A percentile compares a stretch with the other conserved stretches of the same genome.
Conservation (phyloP, 2,329 filamentous ascomycete species). For the Phyllosticta citribraziliensis region DNA sequence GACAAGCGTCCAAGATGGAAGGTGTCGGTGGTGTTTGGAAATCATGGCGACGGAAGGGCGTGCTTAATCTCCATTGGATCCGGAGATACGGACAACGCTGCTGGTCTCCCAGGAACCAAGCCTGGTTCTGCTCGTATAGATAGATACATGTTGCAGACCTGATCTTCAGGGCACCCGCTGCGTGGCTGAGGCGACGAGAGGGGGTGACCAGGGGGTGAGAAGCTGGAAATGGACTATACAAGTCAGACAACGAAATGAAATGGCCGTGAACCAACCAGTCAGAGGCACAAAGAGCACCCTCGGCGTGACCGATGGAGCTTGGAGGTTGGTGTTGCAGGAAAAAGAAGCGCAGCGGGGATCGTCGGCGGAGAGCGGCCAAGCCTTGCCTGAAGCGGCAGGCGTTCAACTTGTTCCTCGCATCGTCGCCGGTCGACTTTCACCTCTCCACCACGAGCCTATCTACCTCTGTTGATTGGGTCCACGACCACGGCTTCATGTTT, state of each 20-base stretch:
- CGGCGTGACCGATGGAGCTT: background rate
- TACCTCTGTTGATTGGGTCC: conserved; percentile 2
- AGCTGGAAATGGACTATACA: background rate
- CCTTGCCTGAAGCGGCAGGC: conserved; percentile 2
- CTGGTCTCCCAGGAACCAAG: too few species aligned
- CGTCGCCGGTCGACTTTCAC: background rate
- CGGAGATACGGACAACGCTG: background rate
- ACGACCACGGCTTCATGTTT: background rate
- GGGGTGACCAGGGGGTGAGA: background rate
- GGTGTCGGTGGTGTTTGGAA: background rate
- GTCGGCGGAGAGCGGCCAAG: conserved; percentile 1
- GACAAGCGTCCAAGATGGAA: background rate
- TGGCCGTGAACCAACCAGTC: background rate
- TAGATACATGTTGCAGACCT: background rate
- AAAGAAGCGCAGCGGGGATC: background rate
- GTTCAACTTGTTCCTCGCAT: background rate
- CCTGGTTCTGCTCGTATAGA: background rate
- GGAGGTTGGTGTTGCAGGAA: background rate
- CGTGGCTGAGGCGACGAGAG: background rate
- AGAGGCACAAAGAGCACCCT: background rate
- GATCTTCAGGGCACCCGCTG: background rate
- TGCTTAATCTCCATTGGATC: background rate
- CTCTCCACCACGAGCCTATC: conserved; percentile 2
- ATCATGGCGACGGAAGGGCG: background rate
- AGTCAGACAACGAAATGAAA: background rate